phyloP scores from a whole-genome alignment of 2,329 filamentous ascomycete genomes.

The Epichloe elymi region DNA sequence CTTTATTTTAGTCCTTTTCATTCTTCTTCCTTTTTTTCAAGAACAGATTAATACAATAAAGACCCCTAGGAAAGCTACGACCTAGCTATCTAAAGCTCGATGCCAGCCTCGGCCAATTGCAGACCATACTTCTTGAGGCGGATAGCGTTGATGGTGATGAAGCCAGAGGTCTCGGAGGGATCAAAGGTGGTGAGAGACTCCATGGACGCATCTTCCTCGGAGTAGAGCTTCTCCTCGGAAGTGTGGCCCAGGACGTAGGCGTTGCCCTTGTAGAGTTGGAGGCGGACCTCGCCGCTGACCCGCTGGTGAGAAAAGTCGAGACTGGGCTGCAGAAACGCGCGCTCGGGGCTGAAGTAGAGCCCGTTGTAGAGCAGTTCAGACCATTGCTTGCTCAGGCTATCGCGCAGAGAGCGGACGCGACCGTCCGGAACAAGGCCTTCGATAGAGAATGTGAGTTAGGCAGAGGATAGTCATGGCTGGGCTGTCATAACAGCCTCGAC shows the following conservation, averaged over 20 bases:
- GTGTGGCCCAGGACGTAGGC: conserved; percentile 29
- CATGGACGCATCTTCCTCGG: conserved; percentile 33
- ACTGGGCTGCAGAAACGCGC: too few relatives aligned
- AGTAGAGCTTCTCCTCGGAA: conserved; percentile 31
- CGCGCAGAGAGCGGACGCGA: too few relatives aligned
- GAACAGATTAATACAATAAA: neutral
- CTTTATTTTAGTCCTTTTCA: too few relatives aligned
- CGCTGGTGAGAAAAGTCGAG: conserved; percentile 3
- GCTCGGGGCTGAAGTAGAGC: too few relatives aligned
- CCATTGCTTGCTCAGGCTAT: too few relatives aligned
- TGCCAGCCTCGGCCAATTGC: conserved; percentile 2
- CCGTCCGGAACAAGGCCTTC: too few relatives aligned
- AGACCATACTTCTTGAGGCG: conserved; percentile 33
- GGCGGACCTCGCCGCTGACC: conserved; percentile 23
- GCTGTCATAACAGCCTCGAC: too few relatives aligned
- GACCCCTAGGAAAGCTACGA: too few relatives aligned
- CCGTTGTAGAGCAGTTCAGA: too few relatives aligned
- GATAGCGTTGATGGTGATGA: conserved; percentile 55
- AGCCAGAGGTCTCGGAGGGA: conserved; percentile 30
- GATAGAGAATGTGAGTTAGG: too few relatives aligned
- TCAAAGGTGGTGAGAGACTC: conserved; percentile 30
- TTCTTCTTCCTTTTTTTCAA: too few relatives aligned
- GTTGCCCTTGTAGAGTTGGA: conserved; percentile 18
- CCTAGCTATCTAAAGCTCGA: neutral
- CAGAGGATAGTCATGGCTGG: too few relatives aligned